phyloP scores from a whole-genome alignment of 2,329 filamentous ascomycete species.

The Aspergillus sp. region DNA sequence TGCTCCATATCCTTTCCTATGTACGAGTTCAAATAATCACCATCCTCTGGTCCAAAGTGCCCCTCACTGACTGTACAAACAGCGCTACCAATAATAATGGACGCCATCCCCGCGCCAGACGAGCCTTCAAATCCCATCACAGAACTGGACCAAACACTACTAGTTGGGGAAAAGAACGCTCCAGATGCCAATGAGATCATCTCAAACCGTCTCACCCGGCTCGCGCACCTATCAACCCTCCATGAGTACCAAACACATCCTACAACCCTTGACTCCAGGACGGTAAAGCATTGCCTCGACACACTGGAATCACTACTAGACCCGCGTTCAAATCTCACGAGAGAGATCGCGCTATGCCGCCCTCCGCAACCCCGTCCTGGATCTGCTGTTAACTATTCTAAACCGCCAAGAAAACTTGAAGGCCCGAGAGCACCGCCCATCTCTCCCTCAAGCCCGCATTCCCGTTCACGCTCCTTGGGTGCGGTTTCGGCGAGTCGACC shows the following conservation, averaged over 20 bases:
- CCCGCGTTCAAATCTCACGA: constrained; percentile 20
- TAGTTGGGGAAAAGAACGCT: not conserved
- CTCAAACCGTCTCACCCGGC: not conserved
- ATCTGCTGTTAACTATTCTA: not conserved
- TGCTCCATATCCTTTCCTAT: not conserved
- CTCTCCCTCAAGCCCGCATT: not conserved
- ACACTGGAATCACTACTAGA: constrained; percentile 36
- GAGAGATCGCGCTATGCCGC: constrained; percentile 20
- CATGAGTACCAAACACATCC: not conserved
- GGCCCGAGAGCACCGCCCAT: not conserved
- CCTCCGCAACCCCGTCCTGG: constrained; percentile 10
- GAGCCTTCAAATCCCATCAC: not conserved
- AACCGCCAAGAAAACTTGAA: not conserved
- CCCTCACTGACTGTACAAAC: not conserved
- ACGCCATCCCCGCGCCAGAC: not conserved
- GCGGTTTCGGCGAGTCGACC: not conserved
- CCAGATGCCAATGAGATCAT: not conserved
- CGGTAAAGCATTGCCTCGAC: constrained; percentile 38
- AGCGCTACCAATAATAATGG: not conserved
- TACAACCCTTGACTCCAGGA: constrained; percentile 26
- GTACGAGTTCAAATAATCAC: not conserved
- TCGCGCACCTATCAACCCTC: not conserved
- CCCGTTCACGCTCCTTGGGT: not conserved
- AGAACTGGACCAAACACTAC: not conserved
- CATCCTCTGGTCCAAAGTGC: not conserved